These are phyloP conservation scores for Patellaria atrata DNA, from an alignment of 495 filamentous ascomycete genomes.

Conservation along the genomic window DNA sequence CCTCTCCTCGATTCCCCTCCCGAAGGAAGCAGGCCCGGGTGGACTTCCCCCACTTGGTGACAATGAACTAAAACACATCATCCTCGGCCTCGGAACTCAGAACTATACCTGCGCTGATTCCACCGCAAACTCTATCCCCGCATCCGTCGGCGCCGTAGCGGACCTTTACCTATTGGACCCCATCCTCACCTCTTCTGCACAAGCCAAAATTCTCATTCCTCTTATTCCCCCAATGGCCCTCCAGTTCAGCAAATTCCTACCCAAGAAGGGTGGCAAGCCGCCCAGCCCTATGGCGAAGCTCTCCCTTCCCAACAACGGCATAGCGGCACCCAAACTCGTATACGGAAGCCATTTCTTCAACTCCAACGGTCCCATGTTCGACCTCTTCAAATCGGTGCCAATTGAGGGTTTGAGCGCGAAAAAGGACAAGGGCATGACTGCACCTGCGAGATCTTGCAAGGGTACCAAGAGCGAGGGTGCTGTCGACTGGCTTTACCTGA, in stretches of 20 bases:
- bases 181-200: too few relatives aligned
- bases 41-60: constrained; percentile 10
- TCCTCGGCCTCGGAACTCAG: constrained; percentile 19
- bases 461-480: constrained; percentile 12
- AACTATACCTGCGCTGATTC: constrained; percentile 19
- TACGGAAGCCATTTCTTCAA: constrained; percentile 20
- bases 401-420: constrained; percentile 11
- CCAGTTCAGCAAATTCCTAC: too few relatives aligned
- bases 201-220: too few relatives aligned
- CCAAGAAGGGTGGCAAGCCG: too few relatives aligned
- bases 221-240: too few relatives aligned
- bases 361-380: constrained; percentile 12
- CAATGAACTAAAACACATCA: constrained; percentile 17
- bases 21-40: too few relatives aligned
- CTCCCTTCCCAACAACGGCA: too few relatives aligned
- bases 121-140: constrained; percentile 14
- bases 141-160: constrained; percentile 32
- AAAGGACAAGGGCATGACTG: constrained; percentile 13
- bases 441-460: constrained; percentile 10
- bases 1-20: too few relatives aligned
- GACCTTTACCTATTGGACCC: too few relatives aligned
- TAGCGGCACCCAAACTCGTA: too few relatives aligned
- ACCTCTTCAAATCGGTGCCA: constrained; percentile 7
- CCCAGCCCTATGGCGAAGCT: too few relatives aligned
- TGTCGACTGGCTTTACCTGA: constrained; percentile 13